These are phyloP conservation scores for Strobilomyces echinocephalus DNA, from an alignment of 768 basidiomycete genomes.

Conservation along the genomic window DNA sequence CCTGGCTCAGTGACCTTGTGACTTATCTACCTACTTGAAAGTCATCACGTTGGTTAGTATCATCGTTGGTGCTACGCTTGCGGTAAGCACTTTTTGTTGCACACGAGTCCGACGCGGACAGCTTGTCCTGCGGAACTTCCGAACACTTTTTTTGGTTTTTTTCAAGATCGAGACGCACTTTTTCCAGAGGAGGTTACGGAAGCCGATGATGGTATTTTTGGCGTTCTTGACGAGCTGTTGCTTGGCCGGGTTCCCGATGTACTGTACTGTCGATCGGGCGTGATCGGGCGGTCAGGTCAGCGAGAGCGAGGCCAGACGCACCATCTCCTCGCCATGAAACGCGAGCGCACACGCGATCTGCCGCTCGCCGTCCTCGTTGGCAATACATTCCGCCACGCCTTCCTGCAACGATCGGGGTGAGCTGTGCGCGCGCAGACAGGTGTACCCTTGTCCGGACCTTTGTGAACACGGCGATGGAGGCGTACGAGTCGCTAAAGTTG, in stretches of 20 bases:
- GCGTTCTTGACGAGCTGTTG: conserved; percentile 94
- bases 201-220: conserved; percentile 90
- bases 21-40: no score
- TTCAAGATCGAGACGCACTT: conserved; percentile 52
- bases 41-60: no score
- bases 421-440: no score
- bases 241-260: conserved; percentile 93
- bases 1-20: no score
- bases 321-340: conserved; percentile 88
- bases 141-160: conserved; percentile 47
- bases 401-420: conserved; percentile 48
- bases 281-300: conserved; percentile 2
- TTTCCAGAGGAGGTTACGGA: conserved; percentile 90
- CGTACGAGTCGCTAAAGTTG: conserved; percentile 93
- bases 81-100: no score
- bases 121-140: conserved; percentile 54
- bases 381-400: conserved; percentile 89
- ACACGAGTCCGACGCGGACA: conserved; percentile 49
- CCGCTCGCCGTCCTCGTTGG: conserved; percentile 97
- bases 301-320: conserved; percentile 37
- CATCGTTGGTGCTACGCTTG: no score
- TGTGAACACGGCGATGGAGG: conserved; percentile 91
- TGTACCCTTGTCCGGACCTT: conserved; percentile 51
- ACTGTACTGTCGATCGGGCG: conserved; percentile 51
- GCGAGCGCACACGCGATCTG: conserved; percentile 95